phyloP scores from a whole-genome alignment of 768 basidiomycete genomes.

The Clavaria fumosa region DNA sequence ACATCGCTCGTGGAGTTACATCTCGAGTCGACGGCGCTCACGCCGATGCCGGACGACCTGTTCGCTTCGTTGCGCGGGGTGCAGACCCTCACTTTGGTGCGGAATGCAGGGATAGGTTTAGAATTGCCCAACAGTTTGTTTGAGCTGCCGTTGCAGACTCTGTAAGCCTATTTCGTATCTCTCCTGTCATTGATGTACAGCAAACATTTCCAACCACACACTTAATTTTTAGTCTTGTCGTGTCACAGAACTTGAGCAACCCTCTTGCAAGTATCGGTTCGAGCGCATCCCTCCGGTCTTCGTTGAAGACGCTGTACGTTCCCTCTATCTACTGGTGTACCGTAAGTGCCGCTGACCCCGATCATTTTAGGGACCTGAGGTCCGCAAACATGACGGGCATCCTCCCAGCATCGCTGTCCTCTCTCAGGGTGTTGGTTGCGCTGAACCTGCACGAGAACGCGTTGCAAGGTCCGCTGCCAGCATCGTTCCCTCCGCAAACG shows the following conservation, averaged over 20 bases:
- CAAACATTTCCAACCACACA: background rate
- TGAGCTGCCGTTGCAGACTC: constrained; percentile 3
- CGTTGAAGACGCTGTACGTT: constrained; percentile 3
- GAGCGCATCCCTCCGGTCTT: constrained; percentile 5
- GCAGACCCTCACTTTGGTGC: constrained; percentile 2
- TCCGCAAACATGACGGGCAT: constrained; percentile 1
- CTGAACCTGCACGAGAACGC: constrained; percentile 5
- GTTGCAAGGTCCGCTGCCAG: constrained; percentile 3
- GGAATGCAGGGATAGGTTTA: constrained; percentile 3
- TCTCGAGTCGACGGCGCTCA: constrained; percentile 5
- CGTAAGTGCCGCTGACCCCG: background rate
- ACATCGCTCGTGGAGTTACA: constrained; percentile 4
- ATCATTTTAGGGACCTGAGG: constrained; percentile 2
- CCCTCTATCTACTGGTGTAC: background rate
- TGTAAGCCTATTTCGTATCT: background rate
- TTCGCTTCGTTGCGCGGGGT: constrained; percentile 1
- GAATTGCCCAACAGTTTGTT: constrained; percentile 2
- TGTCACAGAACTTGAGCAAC: constrained; percentile 1
- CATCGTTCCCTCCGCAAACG: constrained; percentile 1
- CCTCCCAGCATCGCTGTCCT: constrained; percentile 3
- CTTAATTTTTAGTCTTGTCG: constrained; percentile 1
- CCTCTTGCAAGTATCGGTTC: constrained; percentile 2
- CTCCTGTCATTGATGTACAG: background rate
- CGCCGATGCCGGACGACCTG: constrained; percentile 4
- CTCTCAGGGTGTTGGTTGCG: background rate